Base-by-base conservation (phyloP, 768 basidiomycete genomes). In the Cytidiella melzeri region DNA sequence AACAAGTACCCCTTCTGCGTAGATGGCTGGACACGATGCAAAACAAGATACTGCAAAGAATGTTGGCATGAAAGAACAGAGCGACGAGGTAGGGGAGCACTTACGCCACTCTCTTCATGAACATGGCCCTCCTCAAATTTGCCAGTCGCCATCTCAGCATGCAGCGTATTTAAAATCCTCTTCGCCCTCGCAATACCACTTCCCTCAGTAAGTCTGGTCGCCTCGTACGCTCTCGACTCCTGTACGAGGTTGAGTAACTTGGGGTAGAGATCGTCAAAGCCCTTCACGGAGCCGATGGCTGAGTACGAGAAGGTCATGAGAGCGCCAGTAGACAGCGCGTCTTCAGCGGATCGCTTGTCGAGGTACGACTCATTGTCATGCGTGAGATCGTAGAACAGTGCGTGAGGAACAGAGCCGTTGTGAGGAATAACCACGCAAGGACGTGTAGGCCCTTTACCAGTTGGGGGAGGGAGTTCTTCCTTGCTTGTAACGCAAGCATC, bases 181-280 rank as follows among this genome's bases (percentile, higher is more conserved):
- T 57, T 82, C 67, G 43, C 73, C 70, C 51, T 60, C 15, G 58
- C 67, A 37, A 66, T 69, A 21, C 63, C 68, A 30, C 67, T 66
- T 48, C 60, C 53, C 34, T 64, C 63, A 28, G 64, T 63, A 9
- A 83, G 64, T 2, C 74, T 76, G 0, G 80, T 81, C 12, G 87
- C 57, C 55, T 89, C 84, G 60, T 99, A 99, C 55, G 66, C 64
- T 53, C 92, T 74, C 60, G 79, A 83, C 64, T 99, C 96, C 12
- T 70, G 73, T 9, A 98, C 96, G 43, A 99, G 72, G 62, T 96
- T 80, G 28, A 99, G 67, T n/a, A 95, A 67, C 64, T 92, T 95
- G 3, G 95, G 95, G 62, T 98, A 97, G 19, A 99, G 67, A 57
- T 99, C 96, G 59, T 99, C 96, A 61, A 95, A 96, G 18, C 95